Evolutionary conservation across 352 stramenopile species (phyloP).

Genomic region (Pythium myriotylum): DNA sequence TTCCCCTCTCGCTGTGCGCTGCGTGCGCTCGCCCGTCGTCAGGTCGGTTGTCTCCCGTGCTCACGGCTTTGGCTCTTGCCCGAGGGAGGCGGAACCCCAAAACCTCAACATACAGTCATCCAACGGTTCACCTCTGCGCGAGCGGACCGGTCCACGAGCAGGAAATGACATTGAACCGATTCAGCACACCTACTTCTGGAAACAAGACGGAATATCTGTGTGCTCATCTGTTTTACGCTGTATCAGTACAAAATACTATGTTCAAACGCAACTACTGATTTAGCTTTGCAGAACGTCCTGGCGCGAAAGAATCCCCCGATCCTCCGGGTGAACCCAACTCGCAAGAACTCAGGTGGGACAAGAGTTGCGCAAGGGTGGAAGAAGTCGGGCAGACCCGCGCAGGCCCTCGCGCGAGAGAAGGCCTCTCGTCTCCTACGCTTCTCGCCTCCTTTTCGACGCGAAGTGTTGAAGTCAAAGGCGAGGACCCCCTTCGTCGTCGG

Average conservation of each 20-base stretch:
- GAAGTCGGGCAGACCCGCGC: too few species aligned
- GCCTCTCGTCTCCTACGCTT: not conserved
- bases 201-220: not conserved
- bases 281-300: not conserved
- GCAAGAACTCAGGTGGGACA: slow-evolving; percentile 3
- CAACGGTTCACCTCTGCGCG: slow-evolving; percentile 14
- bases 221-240: not conserved
- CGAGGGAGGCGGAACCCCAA: slow-evolving; percentile 14
- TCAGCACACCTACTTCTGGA: slow-evolving; percentile 1
- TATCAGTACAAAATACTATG: slow-evolving; percentile 11
- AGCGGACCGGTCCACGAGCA: slow-evolving; percentile 8
- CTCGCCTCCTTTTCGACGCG: not conserved
- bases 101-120: slow-evolving; percentile 27
- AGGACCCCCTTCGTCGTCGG: slow-evolving; percentile 1
- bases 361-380: not conserved
- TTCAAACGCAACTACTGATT: too few species aligned
- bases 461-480: not conserved
- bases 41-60: slow-evolving; percentile 6
- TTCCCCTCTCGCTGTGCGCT: slow-evolving; percentile 8
- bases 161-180: not conserved
- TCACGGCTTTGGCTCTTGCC: slow-evolving; percentile 1
- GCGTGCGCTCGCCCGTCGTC: not conserved
- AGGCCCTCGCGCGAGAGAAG: too few species aligned
- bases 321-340: not conserved
- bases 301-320: slow-evolving; percentile 4